Percentiles rank a stretch among this genome's conserved stretches.
Conservation (phyloP, 192 early-diverging fungal genomes). For the Chytriomyces confervae region DNA sequence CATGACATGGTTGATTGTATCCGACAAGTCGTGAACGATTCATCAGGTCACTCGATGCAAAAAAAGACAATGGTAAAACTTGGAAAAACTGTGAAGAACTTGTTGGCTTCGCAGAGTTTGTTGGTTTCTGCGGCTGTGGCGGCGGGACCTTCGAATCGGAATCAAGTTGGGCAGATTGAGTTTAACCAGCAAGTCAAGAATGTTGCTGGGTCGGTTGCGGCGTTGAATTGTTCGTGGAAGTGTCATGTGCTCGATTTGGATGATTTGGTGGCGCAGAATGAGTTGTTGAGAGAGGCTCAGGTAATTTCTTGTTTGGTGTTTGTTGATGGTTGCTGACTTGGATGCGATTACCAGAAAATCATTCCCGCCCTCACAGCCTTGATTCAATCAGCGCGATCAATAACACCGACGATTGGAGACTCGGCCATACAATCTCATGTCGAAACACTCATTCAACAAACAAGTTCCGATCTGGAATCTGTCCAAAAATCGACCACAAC, state of each 20-base stretch:
- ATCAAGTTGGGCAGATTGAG: slow-evolving; percentile 58
- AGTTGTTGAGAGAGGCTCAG: slow-evolving; percentile 53
- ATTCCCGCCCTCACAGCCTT: slow-evolving; percentile 45
- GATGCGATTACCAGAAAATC: slow-evolving; percentile 39
- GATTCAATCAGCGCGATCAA: slow-evolving; percentile 45
- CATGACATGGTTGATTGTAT: slow-evolving; percentile 34
- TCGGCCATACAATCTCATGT: slow-evolving; percentile 44
- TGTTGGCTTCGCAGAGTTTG: slow-evolving; percentile 55
- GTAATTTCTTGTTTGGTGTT: not conserved
- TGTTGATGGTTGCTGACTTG: not conserved
- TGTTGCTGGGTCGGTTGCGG: slow-evolving; percentile 48
- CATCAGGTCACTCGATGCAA: slow-evolving; percentile 47
- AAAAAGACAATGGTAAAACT: slow-evolving; percentile 48
- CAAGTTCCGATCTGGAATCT: slow-evolving; percentile 39
- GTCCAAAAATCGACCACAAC: slow-evolving; percentile 44
- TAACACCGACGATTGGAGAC: slow-evolving; percentile 56
- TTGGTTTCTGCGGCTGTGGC: slow-evolving; percentile 50
- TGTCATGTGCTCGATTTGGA: slow-evolving; percentile 33
- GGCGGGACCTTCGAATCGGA: slow-evolving; percentile 54
- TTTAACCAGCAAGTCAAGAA: slow-evolving; percentile 53
- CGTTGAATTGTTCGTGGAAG: slow-evolving; percentile 43
- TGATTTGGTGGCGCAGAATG: slow-evolving; percentile 48
- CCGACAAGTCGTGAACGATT: slow-evolving; percentile 20
- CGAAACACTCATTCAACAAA: slow-evolving; percentile 41
- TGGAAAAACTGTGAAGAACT: slow-evolving; percentile 51